These are phyloP conservation scores for Suillus weaverae DNA, from an alignment of 768 basidiomycete species.

Conservation along the genomic window DNA sequence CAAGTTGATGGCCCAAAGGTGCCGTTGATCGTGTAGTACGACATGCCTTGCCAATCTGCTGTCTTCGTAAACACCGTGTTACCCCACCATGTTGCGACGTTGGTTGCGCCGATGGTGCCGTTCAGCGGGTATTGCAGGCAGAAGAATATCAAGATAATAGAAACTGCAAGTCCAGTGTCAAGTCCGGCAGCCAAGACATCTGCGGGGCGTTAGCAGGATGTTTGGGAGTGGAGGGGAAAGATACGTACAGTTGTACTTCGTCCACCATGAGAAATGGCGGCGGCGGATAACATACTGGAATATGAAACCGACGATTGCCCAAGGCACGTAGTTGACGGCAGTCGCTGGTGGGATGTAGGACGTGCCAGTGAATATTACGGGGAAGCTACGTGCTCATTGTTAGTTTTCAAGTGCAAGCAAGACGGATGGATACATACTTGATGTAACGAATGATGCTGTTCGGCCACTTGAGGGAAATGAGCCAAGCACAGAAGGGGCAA, in stretches of 20 bases:
- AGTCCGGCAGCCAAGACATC: constrained; percentile 34
- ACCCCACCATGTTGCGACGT: constrained; percentile 64
- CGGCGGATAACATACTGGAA: constrained; percentile 39
- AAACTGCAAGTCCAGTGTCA: constrained; percentile 24
- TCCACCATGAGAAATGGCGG: constrained; percentile 37
- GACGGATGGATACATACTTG: constrained; percentile 42
- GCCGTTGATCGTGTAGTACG: constrained; percentile 32
- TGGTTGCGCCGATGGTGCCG: constrained; percentile 44
- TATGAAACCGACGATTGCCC: constrained; percentile 46
- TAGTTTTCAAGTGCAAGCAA: neutral
- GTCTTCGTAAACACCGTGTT: constrained; percentile 46
- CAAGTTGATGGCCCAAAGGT: constrained; percentile 35
- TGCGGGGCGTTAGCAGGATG: neutral
- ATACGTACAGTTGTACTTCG: constrained; percentile 31
- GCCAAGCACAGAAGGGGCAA: constrained; percentile 52
- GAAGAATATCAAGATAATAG: constrained; percentile 23
- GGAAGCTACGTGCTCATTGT: constrained; percentile 22
- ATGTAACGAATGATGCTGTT: constrained; percentile 56
- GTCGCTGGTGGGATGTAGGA: constrained; percentile 44
- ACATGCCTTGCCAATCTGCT: constrained; percentile 33
- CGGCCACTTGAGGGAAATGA: constrained; percentile 55
- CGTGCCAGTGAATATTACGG: constrained; percentile 41
- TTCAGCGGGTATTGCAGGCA: constrained; percentile 34
- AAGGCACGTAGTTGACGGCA: constrained; percentile 47
- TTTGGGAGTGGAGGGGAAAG: no score